Base-by-base conservation (phyloP, 192 early-diverging fungal genomes). In the Umbelopsis sp. region DNA sequence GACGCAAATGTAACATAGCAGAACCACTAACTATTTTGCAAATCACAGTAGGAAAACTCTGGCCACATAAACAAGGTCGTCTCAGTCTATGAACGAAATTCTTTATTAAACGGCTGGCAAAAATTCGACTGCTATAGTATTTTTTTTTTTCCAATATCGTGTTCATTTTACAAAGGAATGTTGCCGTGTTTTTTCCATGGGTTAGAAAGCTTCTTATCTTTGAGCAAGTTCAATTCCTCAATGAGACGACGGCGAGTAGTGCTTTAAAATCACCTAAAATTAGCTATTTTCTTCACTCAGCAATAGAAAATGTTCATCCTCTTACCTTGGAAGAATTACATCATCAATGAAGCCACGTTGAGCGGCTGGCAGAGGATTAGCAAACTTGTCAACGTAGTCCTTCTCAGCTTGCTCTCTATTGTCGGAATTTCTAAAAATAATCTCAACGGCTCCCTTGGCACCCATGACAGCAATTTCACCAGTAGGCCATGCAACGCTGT, bases 391-490 rank as follows among this genome's bases (percentile, higher is more conserved):
- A 52, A 94, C 90, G 71, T 98, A 96, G 80, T 97, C 94, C 22
- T 87, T 86, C 85, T 95, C 93, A 6, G 94, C 93, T 36, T 81
- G 68, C 6, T 77, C 83, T 24, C 88, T 84, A 52, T 84, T 86
- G 29, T 78, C 26, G 75, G 89, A 88, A 29, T 85, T 83, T 34
- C 95, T 80, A 88, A 95, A 97, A 71, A 98, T 93, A 80, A 98
- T 96, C 82, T 96, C 97, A 0, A 97, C 97, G 12, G 97, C 97
- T 25, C 96, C 97, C 85, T 96, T 93, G 45, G 95, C 93, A 49
- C 97, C 97, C 97, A 98, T 98, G 54, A 98, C 97, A 45, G 97
- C 97, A 78, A 98, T 96, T 78, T 98, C 97, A 36, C 93, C 95
- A n/a, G 93, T 92, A 16, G 96, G 96, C 95, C 95, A 98, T 6